phyloP scores from a whole-genome alignment of 768 basidiomycete genomes.

The Boletus insuetus region DNA sequence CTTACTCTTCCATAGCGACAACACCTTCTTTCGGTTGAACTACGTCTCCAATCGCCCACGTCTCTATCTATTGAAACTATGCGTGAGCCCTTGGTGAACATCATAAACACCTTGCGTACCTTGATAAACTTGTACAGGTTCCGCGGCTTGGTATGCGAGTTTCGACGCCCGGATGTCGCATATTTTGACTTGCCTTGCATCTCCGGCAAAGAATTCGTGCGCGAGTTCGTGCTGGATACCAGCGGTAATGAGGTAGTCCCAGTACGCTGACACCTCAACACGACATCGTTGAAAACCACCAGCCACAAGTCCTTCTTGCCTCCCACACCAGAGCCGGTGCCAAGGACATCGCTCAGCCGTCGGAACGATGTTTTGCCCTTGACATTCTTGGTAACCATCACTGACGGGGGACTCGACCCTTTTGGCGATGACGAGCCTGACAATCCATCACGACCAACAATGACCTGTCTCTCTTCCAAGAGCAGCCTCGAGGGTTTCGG shows the following conservation, averaged over 20 bases:
- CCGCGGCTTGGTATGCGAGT: slow-evolving; percentile 74
- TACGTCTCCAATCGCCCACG: slow-evolving; percentile 79
- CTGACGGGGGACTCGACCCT: slow-evolving; percentile 35
- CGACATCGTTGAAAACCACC: slow-evolving; percentile 94
- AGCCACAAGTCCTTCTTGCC: slow-evolving; percentile 90
- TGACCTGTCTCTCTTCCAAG: slow-evolving; percentile 70
- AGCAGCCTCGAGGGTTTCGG: slow-evolving; percentile 89
- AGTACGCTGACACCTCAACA: slow-evolving; percentile 84
- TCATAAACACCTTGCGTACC: slow-evolving; percentile 39
- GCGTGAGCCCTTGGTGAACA: slow-evolving; percentile 1
- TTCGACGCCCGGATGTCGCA: slow-evolving; percentile 75
- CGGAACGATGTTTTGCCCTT: slow-evolving; percentile 86
- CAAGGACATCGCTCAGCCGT: slow-evolving; percentile 85
- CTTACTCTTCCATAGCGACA: slow-evolving; percentile 90
- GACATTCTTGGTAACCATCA: slow-evolving; percentile 50
- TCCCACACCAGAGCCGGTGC: slow-evolving; percentile 51
- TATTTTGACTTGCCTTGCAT: slow-evolving; percentile 81
- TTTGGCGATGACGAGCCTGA: slow-evolving; percentile 17
- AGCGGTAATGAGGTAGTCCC: slow-evolving; percentile 86
- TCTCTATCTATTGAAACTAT: slow-evolving; percentile 65
- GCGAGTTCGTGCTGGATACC: slow-evolving; percentile 61
- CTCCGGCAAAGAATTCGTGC: slow-evolving; percentile 80
- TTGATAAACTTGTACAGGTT: slow-evolving; percentile 94
- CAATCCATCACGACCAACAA: slow-evolving; percentile 31
- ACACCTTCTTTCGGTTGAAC: slow-evolving; percentile 76